Evolutionary conservation across 139 green algal species (phyloP).

Genomic region (Prasinococcaceae sp.): DNA sequence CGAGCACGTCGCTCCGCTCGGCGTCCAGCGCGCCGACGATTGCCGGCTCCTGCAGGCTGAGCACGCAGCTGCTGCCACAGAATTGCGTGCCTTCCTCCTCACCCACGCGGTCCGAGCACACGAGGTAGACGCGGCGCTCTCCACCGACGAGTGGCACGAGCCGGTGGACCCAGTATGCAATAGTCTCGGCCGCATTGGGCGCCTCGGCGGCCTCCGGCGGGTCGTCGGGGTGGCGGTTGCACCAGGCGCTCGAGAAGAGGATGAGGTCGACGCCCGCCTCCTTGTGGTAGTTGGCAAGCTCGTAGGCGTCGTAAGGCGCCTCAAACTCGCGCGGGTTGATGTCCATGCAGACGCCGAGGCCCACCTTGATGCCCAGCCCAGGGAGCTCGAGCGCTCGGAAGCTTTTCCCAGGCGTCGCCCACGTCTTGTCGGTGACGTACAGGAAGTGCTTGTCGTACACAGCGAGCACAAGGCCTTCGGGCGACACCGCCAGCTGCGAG

Average conservation of each 20-base stretch:
- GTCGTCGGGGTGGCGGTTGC: slow-evolving; percentile 5
- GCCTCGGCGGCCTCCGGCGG: neutral
- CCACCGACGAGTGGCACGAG: neutral
- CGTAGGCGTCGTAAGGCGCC: slow-evolving; percentile 7
- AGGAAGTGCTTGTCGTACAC: slow-evolving; percentile 1
- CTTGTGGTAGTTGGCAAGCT: neutral
- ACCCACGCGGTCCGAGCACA: slow-evolving; percentile 5
- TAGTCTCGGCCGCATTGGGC: neutral
- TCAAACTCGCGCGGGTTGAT: slow-evolving; percentile 9
- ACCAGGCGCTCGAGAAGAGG: slow-evolving; percentile 6
- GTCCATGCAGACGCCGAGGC: slow-evolving; percentile 8
- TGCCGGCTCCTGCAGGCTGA: no score
- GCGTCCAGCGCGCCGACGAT: no score
- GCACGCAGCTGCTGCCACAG: neutral
- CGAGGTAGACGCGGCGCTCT: neutral
- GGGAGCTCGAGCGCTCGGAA: neutral
- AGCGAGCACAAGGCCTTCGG: neutral
- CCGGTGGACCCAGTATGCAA: slow-evolving; percentile 1
- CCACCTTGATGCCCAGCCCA: neutral
- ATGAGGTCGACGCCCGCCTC: neutral
- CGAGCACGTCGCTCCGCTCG: no score
- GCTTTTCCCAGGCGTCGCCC: neutral
- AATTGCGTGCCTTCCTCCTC: slow-evolving; percentile 2
- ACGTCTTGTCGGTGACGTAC: slow-evolving; percentile 9
- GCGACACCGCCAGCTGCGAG: neutral